phyloP scores from a whole-genome alignment of 1,284 basidiomycete genomes.

The Cutaneotrichosporon curvatum region DNA sequence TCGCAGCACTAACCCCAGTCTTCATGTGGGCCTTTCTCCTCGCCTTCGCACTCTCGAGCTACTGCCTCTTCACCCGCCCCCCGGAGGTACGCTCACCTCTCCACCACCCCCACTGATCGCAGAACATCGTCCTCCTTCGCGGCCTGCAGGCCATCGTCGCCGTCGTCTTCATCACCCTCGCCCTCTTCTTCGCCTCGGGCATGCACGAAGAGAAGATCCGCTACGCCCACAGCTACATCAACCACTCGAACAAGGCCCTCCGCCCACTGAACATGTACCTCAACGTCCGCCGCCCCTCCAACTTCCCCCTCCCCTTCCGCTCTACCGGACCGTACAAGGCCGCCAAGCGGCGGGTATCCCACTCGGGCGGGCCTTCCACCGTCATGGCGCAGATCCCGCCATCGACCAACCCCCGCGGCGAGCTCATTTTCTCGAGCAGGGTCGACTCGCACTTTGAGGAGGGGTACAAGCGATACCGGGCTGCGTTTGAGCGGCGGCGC shows the following conservation, averaged over 20 bases:
- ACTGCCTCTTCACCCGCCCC: slow-evolving; percentile 27
- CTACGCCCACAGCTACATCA: slow-evolving; percentile 94
- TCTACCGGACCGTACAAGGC: not conserved
- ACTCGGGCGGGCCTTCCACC: slow-evolving; percentile 18
- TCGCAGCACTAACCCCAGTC: slow-evolving; percentile 27
- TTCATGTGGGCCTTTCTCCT: slow-evolving; percentile 38
- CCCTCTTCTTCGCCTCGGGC: slow-evolving; percentile 92
- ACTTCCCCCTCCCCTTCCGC: slow-evolving; percentile 54
- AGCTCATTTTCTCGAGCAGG: slow-evolving; percentile 88
- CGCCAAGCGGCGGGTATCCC: slow-evolving; percentile 7
- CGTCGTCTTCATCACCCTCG: slow-evolving; percentile 78
- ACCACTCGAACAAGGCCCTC: slow-evolving; percentile 86
- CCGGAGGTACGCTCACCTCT: slow-evolving; percentile 19
- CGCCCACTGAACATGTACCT: slow-evolving; percentile 94
- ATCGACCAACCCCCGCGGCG: slow-evolving; percentile 80
- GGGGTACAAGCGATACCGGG: slow-evolving; percentile 84
- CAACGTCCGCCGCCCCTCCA: slow-evolving; percentile 72
- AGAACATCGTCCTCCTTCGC: slow-evolving; percentile 26
- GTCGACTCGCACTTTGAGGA: slow-evolving; percentile 79
- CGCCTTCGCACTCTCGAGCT: slow-evolving; percentile 23
- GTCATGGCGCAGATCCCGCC: slow-evolving; percentile 80
- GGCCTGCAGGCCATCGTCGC: slow-evolving; percentile 62
- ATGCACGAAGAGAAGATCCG: slow-evolving; percentile 94
- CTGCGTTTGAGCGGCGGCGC: slow-evolving; percentile 77
- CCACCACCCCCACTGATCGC: not conserved